phyloP scores from a whole-genome alignment of 2,329 filamentous ascomycete genomes.

The Colletotrichum zoysiae region DNA sequence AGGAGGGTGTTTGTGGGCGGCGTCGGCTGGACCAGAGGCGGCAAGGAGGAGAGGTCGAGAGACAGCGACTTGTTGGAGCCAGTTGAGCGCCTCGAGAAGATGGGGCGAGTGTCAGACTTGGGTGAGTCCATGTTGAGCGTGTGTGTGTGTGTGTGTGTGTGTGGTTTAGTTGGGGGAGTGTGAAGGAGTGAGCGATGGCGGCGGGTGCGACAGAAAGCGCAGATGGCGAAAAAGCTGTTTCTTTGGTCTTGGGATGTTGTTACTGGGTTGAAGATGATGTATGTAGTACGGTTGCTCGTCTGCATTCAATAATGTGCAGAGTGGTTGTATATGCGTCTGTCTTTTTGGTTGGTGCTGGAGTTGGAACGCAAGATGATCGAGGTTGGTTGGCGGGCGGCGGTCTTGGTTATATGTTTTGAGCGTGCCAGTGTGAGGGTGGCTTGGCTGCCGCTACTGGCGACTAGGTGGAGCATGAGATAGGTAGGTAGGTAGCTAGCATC shows the following conservation, averaged over 20 bases:
- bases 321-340: slow-evolving; percentile 11
- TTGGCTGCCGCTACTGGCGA: slow-evolving; percentile 28
- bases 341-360: slow-evolving; percentile 33
- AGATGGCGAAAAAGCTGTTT: neutral
- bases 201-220: slow-evolving; percentile 11
- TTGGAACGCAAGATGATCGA: neutral
- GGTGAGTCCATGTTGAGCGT: slow-evolving; percentile 51
- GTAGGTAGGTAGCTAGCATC: no score
- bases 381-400: slow-evolving; percentile 28
- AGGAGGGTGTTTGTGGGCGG: slow-evolving; percentile 86
- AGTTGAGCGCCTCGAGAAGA: slow-evolving; percentile 55
- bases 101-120: slow-evolving; percentile 46
- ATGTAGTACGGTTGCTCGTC: neutral
- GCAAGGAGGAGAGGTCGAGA: slow-evolving; percentile 80
- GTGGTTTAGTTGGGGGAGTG: slow-evolving; percentile 4
- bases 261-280: neutral
- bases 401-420: slow-evolving; percentile 42
- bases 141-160: slow-evolving; percentile 41
- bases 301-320: slow-evolving; percentile 15
- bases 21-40: slow-evolving; percentile 77
- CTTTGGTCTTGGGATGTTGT: neutral
- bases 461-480: slow-evolving; percentile 29
- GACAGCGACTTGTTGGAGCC: slow-evolving; percentile 67
- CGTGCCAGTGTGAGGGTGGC: slow-evolving; percentile 21
- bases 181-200: neutral